phyloP scores from a whole-genome alignment of 192 early-diverging fungal genomes.

The Chytriomyces confervae region DNA sequence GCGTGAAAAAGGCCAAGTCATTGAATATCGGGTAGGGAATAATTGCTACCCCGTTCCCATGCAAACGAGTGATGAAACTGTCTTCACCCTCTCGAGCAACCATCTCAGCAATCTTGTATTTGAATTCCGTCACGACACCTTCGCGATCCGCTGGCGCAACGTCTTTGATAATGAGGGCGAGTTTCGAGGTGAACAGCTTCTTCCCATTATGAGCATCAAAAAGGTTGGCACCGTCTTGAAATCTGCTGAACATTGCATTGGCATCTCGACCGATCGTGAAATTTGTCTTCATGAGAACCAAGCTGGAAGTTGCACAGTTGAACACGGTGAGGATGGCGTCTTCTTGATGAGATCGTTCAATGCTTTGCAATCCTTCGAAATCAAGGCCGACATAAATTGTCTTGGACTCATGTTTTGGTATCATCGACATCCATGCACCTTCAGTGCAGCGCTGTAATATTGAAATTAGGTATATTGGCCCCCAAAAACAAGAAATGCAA shows the following conservation, averaged over 20 bases:
- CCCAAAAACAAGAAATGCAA: background rate
- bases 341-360: constrained; percentile 29
- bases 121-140: constrained; percentile 1
- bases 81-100: constrained; percentile 1
- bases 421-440: constrained; percentile 24
- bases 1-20: constrained; percentile 12
- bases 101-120: constrained; percentile 1
- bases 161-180: background rate
- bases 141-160: background rate
- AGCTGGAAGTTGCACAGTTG: constrained; percentile 6
- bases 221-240: background rate
- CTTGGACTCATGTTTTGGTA: background rate
- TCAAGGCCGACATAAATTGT: constrained; percentile 11
- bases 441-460: background rate
- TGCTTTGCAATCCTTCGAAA: constrained; percentile 29
- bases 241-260: background rate
- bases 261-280: background rate
- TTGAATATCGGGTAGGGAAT: constrained; percentile 18
- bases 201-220: background rate
- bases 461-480: background rate
- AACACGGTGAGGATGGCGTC: constrained; percentile 29
- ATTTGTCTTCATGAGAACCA: background rate
- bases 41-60: constrained; percentile 1
- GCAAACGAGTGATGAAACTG: constrained; percentile 12
- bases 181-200: background rate